Evolutionary conservation across 2,329 filamentous ascomycete genomes (phyloP), one percentile per base, ranked within the genome.

Genomic region (Botrytis cinerea): DNA sequence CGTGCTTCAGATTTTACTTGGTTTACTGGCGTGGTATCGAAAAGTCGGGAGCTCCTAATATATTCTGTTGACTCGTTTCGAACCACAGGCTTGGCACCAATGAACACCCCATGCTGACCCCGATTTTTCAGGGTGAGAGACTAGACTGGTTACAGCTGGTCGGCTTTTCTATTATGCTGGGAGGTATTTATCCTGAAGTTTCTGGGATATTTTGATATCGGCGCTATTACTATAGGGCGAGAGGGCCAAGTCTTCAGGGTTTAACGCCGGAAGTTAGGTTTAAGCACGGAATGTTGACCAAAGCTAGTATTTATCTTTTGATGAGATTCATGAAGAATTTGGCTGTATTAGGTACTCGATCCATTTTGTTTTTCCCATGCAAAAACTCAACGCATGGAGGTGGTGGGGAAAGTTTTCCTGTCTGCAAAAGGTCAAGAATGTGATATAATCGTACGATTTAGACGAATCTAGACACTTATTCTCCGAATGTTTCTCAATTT

Each of bases 1-100:
- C 46, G n/a, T 68, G 64, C 46, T 43, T 54, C 64, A 54, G 48
- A 68, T 43, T 40, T 51, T 35, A 68, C 35, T 32, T 38, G 46
- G 25, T 43, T 20, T 28, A 57, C 35, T 54, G 64, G 48, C 64
- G 48, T 54, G 35, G 64, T 68, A 57, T 68, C 64, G 64, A 43
- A 68, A 40, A 68, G 18, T n/a, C 32, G 8, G n/a, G 32, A 68
- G 64, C 22, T n/a, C 48, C 25, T 68, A 20, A 54, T 43, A 22
- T 54, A 54, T 54, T 28, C 28, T 59, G 59, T 51, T 28, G 59
- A 28, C 45, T 35, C 43, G 67, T 74, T 75, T 72, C 73, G 67
- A 75, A 74, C 73, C 40, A 54, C 25, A 25, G 43, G 22, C 73
- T 67, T 67, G 70, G 73, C 70, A 67, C 73, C 64, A 74, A 59